Evolutionary conservation across 768 basidiomycete genomes (phyloP).

Genomic region (Kwoniella dejecticola): DNA sequence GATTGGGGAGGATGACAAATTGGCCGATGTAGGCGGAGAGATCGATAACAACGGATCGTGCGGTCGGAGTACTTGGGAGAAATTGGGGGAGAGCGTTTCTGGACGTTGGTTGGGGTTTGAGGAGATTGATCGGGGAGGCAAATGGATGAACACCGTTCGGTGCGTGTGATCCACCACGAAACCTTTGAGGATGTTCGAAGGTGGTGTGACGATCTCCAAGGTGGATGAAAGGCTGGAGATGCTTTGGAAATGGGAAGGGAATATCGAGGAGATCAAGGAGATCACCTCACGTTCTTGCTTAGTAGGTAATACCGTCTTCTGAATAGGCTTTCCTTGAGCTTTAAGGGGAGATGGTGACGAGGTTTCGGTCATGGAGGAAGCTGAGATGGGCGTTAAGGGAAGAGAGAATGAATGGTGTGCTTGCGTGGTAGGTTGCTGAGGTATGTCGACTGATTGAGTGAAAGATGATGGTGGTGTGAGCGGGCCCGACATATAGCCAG

Average conservation of each 20-base stretch:
- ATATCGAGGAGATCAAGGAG: conserved; percentile 44
- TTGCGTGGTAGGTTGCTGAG: not conserved
- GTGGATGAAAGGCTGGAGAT: conserved; percentile 33
- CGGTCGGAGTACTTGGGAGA: conserved; percentile 45
- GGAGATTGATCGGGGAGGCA: conserved; percentile 28
- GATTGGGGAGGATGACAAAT: not conserved
- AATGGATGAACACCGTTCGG: conserved; percentile 41
- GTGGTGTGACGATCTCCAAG: conserved; percentile 51
- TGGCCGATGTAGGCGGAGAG: not conserved
- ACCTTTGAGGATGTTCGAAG: conserved; percentile 39
- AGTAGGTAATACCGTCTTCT: not conserved
- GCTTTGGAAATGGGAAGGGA: conserved; percentile 43
- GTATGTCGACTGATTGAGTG: conserved; percentile 21
- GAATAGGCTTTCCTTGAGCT: not conserved
- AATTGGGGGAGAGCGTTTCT: conserved; percentile 37
- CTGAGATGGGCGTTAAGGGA: conserved; percentile 34
- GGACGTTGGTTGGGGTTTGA: conserved; percentile 15
- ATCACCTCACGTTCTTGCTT: conserved; percentile 26
- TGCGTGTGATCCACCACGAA: conserved; percentile 41
- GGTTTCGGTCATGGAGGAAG: conserved; percentile 2
- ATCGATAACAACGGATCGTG: conserved; percentile 36
- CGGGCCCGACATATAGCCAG: not conserved
- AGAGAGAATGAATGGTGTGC: conserved; percentile 20
- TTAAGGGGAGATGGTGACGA: not conserved
- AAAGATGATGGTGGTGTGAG: conserved; percentile 32